Evolutionary conservation across 1,284 basidiomycete species (phyloP), one percentile per base, ranked within the genome.

Genomic region (Entoloma clypeatum): DNA sequence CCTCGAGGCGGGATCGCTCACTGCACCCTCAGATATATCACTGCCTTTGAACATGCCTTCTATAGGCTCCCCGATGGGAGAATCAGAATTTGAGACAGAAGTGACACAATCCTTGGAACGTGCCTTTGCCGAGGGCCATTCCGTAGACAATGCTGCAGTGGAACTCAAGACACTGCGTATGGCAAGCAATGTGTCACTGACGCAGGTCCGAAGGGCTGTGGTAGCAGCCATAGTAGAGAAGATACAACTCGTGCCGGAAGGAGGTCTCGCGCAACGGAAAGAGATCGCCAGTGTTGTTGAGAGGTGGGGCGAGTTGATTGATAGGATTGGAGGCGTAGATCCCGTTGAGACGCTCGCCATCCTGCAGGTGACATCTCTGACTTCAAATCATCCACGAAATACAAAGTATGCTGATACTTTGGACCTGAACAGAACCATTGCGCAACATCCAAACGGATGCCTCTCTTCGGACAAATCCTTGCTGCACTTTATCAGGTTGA

Each of bases 141-240:
- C 86, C 4, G 79, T 93, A 38, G 92, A 94, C 55, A 92, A 95
- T 63, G 91, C 92, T 1, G 76, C 89, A 0, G 90, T 95, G 52
- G 92, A 95, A 59, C 75, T 95, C 52, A 95, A 94, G 71, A 95
- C 92, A 37, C 74, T 95, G 39, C 82, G 92, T 33, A 95, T 95
- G 92, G 90, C 92, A 29, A 86, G 81, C 51, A 95, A 95, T 57
- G 92, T 94, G 32, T 75, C 86, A 3, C 73, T 92, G 18, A 71
- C 72, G 13, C 74, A 79, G 47, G 91, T 95, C 33, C 75, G 86
- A 39, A 82, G 86, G 59, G 82, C 83, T 10, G 89, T 92, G 19
- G 72, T 94, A 23, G 73, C 72, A 13, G 81, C 77, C 21, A 72
- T 92, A 42, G 82, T 90, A 39, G 77, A 81, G 47, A 73, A 72